Conservation (phyloP, 495 filamentous ascomycete genomes). For the Chaetomium fimeti region DNA sequence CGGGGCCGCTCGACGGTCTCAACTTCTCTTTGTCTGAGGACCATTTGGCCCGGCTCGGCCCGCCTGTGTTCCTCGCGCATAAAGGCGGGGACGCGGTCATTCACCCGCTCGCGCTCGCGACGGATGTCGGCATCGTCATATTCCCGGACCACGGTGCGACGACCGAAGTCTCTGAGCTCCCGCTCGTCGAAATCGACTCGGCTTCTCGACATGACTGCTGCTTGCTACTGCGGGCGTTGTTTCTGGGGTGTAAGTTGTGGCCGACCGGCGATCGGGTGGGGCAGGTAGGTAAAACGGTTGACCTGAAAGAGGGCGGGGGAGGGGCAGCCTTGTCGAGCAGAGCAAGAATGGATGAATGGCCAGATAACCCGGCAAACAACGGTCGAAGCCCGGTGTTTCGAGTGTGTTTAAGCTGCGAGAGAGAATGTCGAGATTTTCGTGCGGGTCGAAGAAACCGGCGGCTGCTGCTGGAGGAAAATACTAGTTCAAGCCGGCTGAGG, state of each 20-base stretch:
- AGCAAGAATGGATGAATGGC: not conserved
- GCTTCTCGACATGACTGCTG: slow-evolving; percentile 33
- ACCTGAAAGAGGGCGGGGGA: not conserved
- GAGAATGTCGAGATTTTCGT: not conserved
- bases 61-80: slow-evolving; percentile 42
- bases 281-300: slow-evolving; percentile 14
- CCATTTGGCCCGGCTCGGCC: slow-evolving; percentile 41
- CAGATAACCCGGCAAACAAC: not conserved
- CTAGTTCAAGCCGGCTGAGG: slow-evolving; percentile 16
- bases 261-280: slow-evolving; percentile 19
- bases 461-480: not conserved
- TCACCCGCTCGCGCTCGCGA: slow-evolving; percentile 39
- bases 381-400: not conserved
- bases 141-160: slow-evolving; percentile 37
- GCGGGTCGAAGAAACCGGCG: not conserved
- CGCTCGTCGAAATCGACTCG: slow-evolving; percentile 45
- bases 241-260: slow-evolving; percentile 3
- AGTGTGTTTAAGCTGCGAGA: not conserved
- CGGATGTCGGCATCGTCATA: slow-evolving; percentile 41
- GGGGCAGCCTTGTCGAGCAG: not conserved
- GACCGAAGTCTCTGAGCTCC: slow-evolving; percentile 31
- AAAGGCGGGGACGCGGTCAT: slow-evolving; percentile 44
- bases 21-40: slow-evolving; percentile 47
- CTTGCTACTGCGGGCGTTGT: slow-evolving; percentile 12
- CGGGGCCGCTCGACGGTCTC: slow-evolving; percentile 45